Evolutionary conservation across 257 asterid species (phyloP), one percentile per base, ranked within the genome.

Genomic region (Perilla frutescens): DNA sequence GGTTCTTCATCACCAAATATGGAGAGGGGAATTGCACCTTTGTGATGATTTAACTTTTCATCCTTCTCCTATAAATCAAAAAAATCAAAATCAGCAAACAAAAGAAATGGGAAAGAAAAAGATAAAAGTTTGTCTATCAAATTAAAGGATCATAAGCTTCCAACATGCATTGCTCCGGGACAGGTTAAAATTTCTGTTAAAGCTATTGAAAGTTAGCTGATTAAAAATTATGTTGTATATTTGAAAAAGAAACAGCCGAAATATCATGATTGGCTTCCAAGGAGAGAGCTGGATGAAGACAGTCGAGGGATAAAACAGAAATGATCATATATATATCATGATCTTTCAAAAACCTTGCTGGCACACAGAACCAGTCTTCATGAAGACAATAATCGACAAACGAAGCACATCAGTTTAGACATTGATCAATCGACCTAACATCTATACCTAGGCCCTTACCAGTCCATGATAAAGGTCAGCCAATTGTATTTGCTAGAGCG

Each of bases 1-100:
- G 82, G 82, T 74, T 88, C 95, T 81, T 86, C 91, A 56, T 74
- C 79, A 3, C 95, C 93, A 77, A 87, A 88, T 75, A 91, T 79
- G 47, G 93, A 86, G 68, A 91, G 81, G 41, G 91, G 91, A 72
- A 91, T 77, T 9, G 90, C 84, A 40, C 83, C 86, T 72, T 63
- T 76, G 61, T 78, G 82, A 68, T 81, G 54, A 65, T 83, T 81
- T 48, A 14, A 76, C 71, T 59, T 66, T 8, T 55, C 62, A 75
- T 81, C 86, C 50, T 77, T 85, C 76, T 71, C 91, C 96, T 89
- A 80, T 49, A 79, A 79, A 74, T 55, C 62, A 37, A 78, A 62
- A n/a, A 77, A 60, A 49, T 45, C 63, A 49, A 62, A 45, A 48
- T 40, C 68, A 36, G 62, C 59, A 64, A 32, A 73, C 49, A 64